Evolutionary conservation across 2,329 filamentous ascomycete genomes (phyloP).

Genomic region (Claviceps sp.): DNA sequence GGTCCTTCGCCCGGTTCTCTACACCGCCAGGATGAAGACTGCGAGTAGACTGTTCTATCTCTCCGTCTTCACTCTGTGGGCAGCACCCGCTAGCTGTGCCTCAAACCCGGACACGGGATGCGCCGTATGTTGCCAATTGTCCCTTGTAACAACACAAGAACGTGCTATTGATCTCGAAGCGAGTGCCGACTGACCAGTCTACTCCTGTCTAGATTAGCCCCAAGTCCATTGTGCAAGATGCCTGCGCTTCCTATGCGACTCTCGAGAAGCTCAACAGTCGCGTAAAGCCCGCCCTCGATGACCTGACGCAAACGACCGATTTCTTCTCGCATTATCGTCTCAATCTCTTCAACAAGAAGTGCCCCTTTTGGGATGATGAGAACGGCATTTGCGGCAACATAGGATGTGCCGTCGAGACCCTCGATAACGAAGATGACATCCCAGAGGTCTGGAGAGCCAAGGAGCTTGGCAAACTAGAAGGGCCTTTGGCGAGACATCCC

Average conservation of each 20-base stretch:
- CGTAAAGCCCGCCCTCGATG: conserved; percentile 63
- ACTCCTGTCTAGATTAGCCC: conserved; percentile 58
- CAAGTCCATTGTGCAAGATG: conserved; percentile 78
- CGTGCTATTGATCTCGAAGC: not conserved
- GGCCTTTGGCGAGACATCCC: conserved; percentile 81
- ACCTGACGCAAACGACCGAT: conserved; percentile 76
- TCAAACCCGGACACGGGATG: conserved; percentile 32
- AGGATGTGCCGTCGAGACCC: conserved; percentile 85
- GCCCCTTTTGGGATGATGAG: conserved; percentile 91
- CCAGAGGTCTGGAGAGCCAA: conserved; percentile 83
- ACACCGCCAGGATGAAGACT: conserved; percentile 31
- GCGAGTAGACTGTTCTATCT: conserved; percentile 42
- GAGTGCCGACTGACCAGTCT: not conserved
- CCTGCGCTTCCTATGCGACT: conserved; percentile 84
- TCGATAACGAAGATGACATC: conserved; percentile 91
- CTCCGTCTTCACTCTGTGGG: conserved; percentile 42
- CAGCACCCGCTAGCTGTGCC: conserved; percentile 31
- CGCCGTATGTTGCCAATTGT: conserved; percentile 29
- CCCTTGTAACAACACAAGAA: not conserved
- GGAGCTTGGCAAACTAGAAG: conserved; percentile 83
- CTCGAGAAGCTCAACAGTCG: conserved; percentile 73
- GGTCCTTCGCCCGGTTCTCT: not conserved
- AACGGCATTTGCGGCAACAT: conserved; percentile 94
- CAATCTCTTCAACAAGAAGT: conserved; percentile 87
- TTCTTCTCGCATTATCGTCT: conserved; percentile 97